These are phyloP conservation scores for Pythium aristosporum DNA, from an alignment of 352 stramenopile genomes.

Conservation along the genomic window DNA sequence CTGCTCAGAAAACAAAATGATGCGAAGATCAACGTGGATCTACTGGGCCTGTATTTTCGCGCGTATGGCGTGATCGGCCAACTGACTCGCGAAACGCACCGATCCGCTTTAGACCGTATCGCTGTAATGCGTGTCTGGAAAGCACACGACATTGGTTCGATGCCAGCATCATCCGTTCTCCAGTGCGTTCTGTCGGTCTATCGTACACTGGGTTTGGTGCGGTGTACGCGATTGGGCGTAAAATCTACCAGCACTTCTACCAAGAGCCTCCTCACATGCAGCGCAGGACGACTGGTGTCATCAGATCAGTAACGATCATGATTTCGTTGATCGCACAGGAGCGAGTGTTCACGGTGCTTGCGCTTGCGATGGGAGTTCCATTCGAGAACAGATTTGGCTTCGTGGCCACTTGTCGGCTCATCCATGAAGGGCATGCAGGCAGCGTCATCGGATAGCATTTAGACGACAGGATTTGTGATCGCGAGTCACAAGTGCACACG, in stretches of 20 bases:
- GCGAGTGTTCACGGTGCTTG: constrained; percentile 24
- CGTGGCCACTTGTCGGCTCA: constrained; percentile 27
- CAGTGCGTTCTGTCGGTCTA: constrained; percentile 5
- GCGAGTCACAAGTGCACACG: constrained; percentile 40
- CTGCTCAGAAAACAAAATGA: no score
- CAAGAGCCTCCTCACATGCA: neutral
- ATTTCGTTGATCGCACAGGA: constrained; percentile 9
- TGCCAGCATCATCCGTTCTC: constrained; percentile 9
- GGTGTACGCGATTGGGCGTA: constrained; percentile 23
- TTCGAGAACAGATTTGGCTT: constrained; percentile 29
- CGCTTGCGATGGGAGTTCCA: constrained; percentile 27
- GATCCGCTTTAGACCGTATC: constrained; percentile 31
- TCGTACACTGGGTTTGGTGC: constrained; percentile 17
- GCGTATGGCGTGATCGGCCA: constrained; percentile 19
- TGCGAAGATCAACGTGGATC: neutral
- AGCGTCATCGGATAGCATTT: constrained; percentile 31
- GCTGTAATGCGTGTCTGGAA: constrained; percentile 30
- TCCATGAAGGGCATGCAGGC: constrained; percentile 39
- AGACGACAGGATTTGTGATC: constrained; percentile 36
- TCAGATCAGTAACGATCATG: constrained; percentile 14
- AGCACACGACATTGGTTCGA: constrained; percentile 3
- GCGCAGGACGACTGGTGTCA: neutral
- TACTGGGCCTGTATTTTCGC: constrained; percentile 37
- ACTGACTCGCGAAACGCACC: constrained; percentile 19
- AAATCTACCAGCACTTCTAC: constrained; percentile 20